Base-by-base conservation (phyloP, 371 early-diverging fungal genomes). In the Blastocladiella emersonii region DNA sequence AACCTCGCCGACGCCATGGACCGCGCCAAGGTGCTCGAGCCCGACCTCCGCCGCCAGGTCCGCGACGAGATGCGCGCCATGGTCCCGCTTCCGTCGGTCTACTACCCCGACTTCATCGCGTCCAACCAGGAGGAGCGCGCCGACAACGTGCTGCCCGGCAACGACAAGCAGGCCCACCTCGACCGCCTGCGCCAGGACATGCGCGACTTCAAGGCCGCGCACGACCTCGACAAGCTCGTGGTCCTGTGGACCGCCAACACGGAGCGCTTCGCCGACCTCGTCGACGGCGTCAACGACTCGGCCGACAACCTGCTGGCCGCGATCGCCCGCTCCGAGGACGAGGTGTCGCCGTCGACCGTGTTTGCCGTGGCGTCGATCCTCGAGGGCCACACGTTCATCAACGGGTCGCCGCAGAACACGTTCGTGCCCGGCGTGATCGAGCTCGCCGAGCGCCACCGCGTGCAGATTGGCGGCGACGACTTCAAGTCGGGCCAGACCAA, bases 401-500 rank as follows among this genome's bases (percentile, higher is more conserved):
- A 97, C 78, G 98, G 98, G 34, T 89, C 90, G 55, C 98, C 98
- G 57, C 98, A 97, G 75, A 97, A 97, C 86, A 95, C 98, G 63
- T 92, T 97, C 73, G 94, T 95, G 36, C 94, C 95, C 27, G 95
- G 95, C 67, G 83, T 85, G 63, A 77, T 95, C 35, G 84, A 86
- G 67, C 81, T 95, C 34, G 94, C 96, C 63, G 89, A 90, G 71
- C 86, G 85, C 61, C 76, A 93, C 67, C 80, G 79, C 65, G 88
- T 89, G 57, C 88, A 90, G 72, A 87, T 97, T 66, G 98, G 92
- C 68, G 98, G 98, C 67, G 96, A 95, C 74, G 98, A 97, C 77
- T 97, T 97, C 88, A 97, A 97, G 84, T 88, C 89, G 59, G 98
- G 98, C 36, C 98, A 97, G 74, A 97, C 98, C 70, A 97, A 97